Base-by-base conservation (phyloP, 768 basidiomycete species). In the Kwoniella heveanensis region DNA sequence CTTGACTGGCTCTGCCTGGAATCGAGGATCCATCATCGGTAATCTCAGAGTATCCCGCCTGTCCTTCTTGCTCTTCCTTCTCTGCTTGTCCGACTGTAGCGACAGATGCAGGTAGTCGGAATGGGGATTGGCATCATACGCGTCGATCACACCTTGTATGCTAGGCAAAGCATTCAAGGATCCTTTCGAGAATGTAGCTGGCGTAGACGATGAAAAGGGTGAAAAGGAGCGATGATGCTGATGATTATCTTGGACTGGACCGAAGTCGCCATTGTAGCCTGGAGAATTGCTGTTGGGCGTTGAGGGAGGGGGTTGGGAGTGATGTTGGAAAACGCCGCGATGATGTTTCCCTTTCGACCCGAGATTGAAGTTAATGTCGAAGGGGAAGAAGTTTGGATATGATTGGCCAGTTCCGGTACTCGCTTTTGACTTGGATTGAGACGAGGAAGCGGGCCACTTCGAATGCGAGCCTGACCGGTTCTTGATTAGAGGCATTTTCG, bases 91-190 rank as follows among this genome's bases (percentile, higher is more conserved):
- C 6, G 39, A 44, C 17, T 44, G 39, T 44, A 44, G 19, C 10
- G 39, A 44, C 9, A 44, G 39, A 3, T 17, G 39, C 6, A 44
- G 39, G 17, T 44, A 44, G 39, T 44, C 39, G 8, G 39, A 19
- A 10, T 44, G 8, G 15, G 39, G 22, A n/a, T 44, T 44, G 15
- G 39, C 32, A n/a, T 54, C 51, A 15, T 39, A 61, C 19, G 39
- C 15, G 13, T 61, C 60, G 30, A 61, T 53, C 6, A 61, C 60
- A 47, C 60, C 60, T 61, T 61, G 60, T 6, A 61, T 53, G 19
- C 50, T 53, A 4, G 60, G 60, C 29, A 61, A 25, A 30, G 32
- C 39, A 26, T 39, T 53, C 25, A 61, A 21, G n/a, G 50, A n/a
- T 17, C 27, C 60, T 48, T 61, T 53, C 15, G 60, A 47, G 47